Conservation (phyloP, 139 green algal genomes). For the Chlorella sorokiniana region DNA sequence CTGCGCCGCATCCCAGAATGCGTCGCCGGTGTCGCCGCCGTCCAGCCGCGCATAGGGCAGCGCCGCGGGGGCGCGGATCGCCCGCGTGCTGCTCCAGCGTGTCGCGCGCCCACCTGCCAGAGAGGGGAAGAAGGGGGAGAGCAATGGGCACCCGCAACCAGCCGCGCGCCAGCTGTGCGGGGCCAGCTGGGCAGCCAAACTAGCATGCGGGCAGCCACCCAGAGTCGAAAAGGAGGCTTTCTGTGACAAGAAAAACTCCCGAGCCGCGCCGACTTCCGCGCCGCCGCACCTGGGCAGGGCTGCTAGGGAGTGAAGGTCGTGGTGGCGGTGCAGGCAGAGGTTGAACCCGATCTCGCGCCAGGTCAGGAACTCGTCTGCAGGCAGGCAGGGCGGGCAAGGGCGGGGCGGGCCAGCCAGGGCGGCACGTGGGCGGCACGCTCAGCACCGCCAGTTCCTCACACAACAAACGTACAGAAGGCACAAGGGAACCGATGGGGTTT, state of each 20-base stretch:
- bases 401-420: background rate
- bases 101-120: background rate
- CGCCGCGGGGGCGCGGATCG: background rate
- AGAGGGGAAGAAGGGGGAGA: background rate
- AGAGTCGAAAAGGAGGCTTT: too few relatives aligned
- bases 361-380: slow-evolving; percentile 22
- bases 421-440: background rate
- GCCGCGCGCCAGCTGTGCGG: too few relatives aligned
- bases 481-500: background rate
- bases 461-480: background rate
- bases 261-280: background rate
- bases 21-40: background rate
- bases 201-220: too few relatives aligned
- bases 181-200: too few relatives aligned
- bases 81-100: slow-evolving; percentile 12
- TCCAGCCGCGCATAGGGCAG: slow-evolving; percentile 11
- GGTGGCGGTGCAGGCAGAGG: slow-evolving; percentile 24
- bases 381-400: background rate
- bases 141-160: too few relatives aligned
- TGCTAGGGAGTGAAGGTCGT: slow-evolving; percentile 10
- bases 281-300: slow-evolving; percentile 6
- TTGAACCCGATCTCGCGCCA: slow-evolving; percentile 33
- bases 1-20: slow-evolving; percentile 26
- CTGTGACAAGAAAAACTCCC: background rate
- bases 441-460: background rate